Base-by-base conservation (phyloP, 2,329 filamentous ascomycete species). In the Coccinonectria pachysandricola region DNA sequence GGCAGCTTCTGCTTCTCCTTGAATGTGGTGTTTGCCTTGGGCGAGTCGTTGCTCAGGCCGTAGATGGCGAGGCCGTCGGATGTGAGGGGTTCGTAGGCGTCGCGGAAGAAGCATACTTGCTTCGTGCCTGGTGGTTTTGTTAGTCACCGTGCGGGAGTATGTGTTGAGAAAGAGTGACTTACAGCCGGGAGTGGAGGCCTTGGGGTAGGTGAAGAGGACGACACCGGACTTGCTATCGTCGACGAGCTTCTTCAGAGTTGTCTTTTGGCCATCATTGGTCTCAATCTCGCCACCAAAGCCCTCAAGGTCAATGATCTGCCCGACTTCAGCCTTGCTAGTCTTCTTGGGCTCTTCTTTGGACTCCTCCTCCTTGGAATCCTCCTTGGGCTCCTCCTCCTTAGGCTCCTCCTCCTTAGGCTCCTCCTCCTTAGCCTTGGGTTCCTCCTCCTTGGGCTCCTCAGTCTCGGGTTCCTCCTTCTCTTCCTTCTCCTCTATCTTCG, bases 111-210 rank as follows among this genome's bases (percentile, higher is more conserved):
- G 60, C 87, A 95, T 36, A 71, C 91, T 68, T 98, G 91, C 32
- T 69, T 91, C 30, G 86, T 96, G 68, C 88, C 87, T 94, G 36
- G n/a, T 19, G 26, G 16, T 22, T n/a, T n/a, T n/a, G n/a, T n/a
- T n/a, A n/a, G n/a, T n/a, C n/a, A n/a, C n/a, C n/a, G n/a, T n/a
- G n/a, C n/a, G n/a, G n/a, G n/a, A n/a, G n/a, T n/a, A n/a, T n/a
- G n/a, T n/a, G n/a, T n/a, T n/a, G n/a, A n/a, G n/a, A n/a, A n/a
- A 17, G n/a, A 10, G 12, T 15, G 23, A 53, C 84, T 72, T 75
- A 94, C 88, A 96, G 37, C 88, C 88, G 19, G 85, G 84, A 12
- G 91, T 98, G 15, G 81, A 91, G 8, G 91, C 91, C 60, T 82
- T 92, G 32, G 91, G 91, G 52, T 96, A 96, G 16, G 87, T 95